Evolutionary conservation across 2,329 filamentous ascomycete genomes (phyloP).

Genomic region (Aspergillus clavatus): DNA sequence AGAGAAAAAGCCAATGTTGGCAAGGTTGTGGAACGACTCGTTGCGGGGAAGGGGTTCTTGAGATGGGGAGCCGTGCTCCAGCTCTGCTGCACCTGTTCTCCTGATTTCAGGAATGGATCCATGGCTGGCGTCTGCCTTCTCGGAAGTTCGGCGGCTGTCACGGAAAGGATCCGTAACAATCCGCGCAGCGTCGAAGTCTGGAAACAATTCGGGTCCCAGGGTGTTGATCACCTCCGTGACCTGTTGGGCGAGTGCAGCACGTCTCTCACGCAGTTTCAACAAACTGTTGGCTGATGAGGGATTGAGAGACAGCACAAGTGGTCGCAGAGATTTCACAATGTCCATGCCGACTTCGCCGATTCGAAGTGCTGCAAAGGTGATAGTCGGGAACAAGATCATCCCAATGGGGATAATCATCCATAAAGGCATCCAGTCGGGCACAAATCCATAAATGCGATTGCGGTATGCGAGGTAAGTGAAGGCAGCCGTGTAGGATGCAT

Average conservation of each 20-base stretch:
- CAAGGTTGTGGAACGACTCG: constrained; percentile 89
- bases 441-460: constrained; percentile 75
- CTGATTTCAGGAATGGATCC: constrained; percentile 19
- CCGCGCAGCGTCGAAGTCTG: constrained; percentile 81
- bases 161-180: constrained; percentile 56
- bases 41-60: constrained; percentile 67
- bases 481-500: constrained; percentile 71
- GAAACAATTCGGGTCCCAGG: constrained; percentile 90
- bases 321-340: constrained; percentile 88
- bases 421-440: constrained; percentile 74
- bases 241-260: constrained; percentile 69
- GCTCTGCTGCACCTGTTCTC: constrained; percentile 18
- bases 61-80: constrained; percentile 21
- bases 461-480: constrained; percentile 73
- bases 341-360: constrained; percentile 99
- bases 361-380: constrained; percentile 88
- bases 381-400: constrained; percentile 74
- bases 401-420: constrained; percentile 71
- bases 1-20: constrained; percentile 82
- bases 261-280: constrained; percentile 66
- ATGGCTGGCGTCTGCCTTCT: constrained; percentile 14
- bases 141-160: constrained; percentile 18
- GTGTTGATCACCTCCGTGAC: constrained; percentile 93
- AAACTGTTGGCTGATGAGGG: constrained; percentile 82
- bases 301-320: constrained; percentile 77